Evolutionary conservation across 2,329 filamentous ascomycete genomes (phyloP).

Genomic region (Aspergillus fijiensis): DNA sequence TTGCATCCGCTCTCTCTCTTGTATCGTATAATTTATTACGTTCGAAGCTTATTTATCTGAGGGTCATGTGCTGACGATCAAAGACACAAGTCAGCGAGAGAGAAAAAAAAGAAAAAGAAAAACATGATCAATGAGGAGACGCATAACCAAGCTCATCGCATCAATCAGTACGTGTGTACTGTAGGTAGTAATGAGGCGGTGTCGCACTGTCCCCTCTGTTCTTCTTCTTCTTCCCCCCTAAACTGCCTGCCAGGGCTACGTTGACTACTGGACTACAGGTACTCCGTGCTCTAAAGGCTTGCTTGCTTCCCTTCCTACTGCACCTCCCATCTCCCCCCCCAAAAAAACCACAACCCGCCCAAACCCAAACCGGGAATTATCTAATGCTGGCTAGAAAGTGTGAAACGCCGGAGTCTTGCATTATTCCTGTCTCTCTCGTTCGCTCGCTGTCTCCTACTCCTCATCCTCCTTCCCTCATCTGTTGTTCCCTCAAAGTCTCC

Average conservation of each 20-base stretch:
- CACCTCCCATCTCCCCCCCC: neutral
- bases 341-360: slow-evolving; percentile 6
- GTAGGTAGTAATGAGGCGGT: slow-evolving; percentile 7
- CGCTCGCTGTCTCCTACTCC: slow-evolving; percentile 9
- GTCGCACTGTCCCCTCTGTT: slow-evolving; percentile 2
- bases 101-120: neutral
- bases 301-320: neutral
- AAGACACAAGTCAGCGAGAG: no score
- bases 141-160: neutral
- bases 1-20: neutral
- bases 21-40: neutral
- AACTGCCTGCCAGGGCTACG: no score
- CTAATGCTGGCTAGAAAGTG: slow-evolving; percentile 24
- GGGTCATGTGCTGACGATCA: neutral
- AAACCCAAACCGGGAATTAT: slow-evolving; percentile 19
- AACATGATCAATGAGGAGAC: neutral
- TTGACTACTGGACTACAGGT: no score
- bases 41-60: neutral
- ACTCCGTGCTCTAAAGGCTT: no score
- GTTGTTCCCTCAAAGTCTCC: slow-evolving; percentile 1
- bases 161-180: neutral
- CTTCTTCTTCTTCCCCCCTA: neutral
- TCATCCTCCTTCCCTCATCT: slow-evolving; percentile 10
- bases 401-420: slow-evolving; percentile 26
- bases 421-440: slow-evolving; percentile 12